Base-by-base conservation (phyloP, 139 green algal genomes). In the Parachlorella kessleri region DNA sequence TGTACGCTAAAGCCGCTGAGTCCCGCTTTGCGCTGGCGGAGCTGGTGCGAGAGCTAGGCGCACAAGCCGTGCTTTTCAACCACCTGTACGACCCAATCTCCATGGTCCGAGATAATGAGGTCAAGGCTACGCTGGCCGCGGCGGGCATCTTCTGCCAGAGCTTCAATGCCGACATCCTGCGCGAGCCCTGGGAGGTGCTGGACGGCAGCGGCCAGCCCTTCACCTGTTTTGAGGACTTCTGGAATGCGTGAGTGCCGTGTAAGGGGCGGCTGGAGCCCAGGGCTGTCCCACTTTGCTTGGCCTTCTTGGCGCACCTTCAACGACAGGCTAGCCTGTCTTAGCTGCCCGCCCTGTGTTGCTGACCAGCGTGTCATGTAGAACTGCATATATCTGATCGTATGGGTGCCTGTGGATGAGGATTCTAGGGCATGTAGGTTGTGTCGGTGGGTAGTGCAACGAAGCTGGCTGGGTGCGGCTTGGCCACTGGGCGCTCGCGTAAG, bases 51-150 rank as follows among this genome's bases (percentile, higher is more conserved):
- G 87, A 94, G 72, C 86, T 91, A 1, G 90, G 90, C 24, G 90
- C 81, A 4, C 85, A 83, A 28, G 89, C 88, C 3, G 82, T 98
- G 32, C 93, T 93, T 68, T 98, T 98, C 89, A 98, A 98, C 85
- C 91, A 98, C 81, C 84, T 98, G 40, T 98, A 98, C 78, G 94
- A 98, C 85, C 93, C 94, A 41, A 96, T 98, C 54, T 95, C 88
- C 33, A 89, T 98, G 77, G 94, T 77, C 6, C 84, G 95, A 2
- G 93, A 97, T 76, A 91, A 96, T 70, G 86, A 93, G 81, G 87
- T 94, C 28, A 98, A 97, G 79, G 77, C 85, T 33, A 81, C 69
- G 18, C 86, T 98, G 72, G 59, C 74, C 0, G 68, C 76, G 2
- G 55, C 66, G 1, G 81, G 84, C 39, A 68, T 97, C 1, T 64